These are phyloP conservation scores for Pouteria campechiana DNA, from an alignment of 179 eudicot genomes.

Conservation along the genomic window DNA sequence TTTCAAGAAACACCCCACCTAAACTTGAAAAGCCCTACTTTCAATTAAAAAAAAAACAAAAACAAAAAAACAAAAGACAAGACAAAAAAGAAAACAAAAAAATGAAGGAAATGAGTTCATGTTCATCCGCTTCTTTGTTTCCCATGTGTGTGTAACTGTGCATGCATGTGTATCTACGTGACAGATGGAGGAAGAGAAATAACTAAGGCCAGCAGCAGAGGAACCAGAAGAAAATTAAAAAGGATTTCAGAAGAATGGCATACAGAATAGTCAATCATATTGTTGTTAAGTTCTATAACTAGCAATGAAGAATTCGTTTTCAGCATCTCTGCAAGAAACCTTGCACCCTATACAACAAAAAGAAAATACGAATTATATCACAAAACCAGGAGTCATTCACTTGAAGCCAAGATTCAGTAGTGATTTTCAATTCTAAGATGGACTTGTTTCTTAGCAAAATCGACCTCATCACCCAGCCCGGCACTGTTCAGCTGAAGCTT, in stretches of 20 bases:
- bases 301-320: constrained; percentile 70
- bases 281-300: constrained; percentile 76
- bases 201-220: too few relatives aligned
- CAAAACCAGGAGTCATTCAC: neutral
- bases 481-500: constrained; percentile 80
- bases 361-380: neutral
- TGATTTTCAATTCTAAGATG: too few relatives aligned
- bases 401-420: too few relatives aligned
- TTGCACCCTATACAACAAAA: constrained; percentile 65
- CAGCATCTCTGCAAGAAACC: constrained; percentile 79
- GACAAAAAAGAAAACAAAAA: neutral
- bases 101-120: neutral
- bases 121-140: too few relatives aligned
- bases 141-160: too few relatives aligned
- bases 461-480: constrained; percentile 87
- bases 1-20: constrained; percentile 86
- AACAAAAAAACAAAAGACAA: constrained; percentile 9
- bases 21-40: constrained; percentile 97
- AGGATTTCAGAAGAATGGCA: constrained; percentile 17
- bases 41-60: constrained; percentile 37
- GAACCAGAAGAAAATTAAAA: too few relatives aligned
- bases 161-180: too few relatives aligned
- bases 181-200: too few relatives aligned
- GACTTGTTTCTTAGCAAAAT: too few relatives aligned
- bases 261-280: constrained; percentile 91